phyloP scores from a whole-genome alignment of 352 stramenopile species.

The Globisporangium heterothallicum region DNA sequence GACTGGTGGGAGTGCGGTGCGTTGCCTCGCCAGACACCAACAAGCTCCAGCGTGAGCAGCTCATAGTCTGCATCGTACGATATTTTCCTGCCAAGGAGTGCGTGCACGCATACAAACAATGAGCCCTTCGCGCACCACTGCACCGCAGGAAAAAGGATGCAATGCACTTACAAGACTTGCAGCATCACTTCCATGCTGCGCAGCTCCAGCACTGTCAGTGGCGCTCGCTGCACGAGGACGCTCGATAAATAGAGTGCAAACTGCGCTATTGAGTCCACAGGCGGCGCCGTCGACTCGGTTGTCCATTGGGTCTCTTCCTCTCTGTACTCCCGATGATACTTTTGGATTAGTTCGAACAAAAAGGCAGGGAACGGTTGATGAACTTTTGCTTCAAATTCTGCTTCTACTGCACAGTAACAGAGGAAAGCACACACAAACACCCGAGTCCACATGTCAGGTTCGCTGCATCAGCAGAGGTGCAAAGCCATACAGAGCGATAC shows the following conservation, averaged over 20 bases:
- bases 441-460: slow-evolving; percentile 6
- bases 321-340: slow-evolving; percentile 73
- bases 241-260: slow-evolving; percentile 77
- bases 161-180: slow-evolving; percentile 74
- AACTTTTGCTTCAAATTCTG: slow-evolving; percentile 80
- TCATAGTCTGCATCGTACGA: slow-evolving; percentile 14
- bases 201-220: slow-evolving; percentile 61
- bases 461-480: background rate
- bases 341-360: slow-evolving; percentile 75
- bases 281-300: slow-evolving; percentile 45
- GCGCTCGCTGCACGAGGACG: slow-evolving; percentile 40
- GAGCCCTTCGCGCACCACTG: too few relatives aligned
- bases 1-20: slow-evolving; percentile 2
- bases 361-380: slow-evolving; percentile 73
- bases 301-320: slow-evolving; percentile 49
- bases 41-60: slow-evolving; percentile 15
- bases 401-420: slow-evolving; percentile 58
- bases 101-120: background rate
- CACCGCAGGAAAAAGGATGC: too few relatives aligned
- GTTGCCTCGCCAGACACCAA: slow-evolving; percentile 17
- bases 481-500: background rate
- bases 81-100: slow-evolving; percentile 10
- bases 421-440: slow-evolving; percentile 17
- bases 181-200: slow-evolving; percentile 66
- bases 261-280: slow-evolving; percentile 75